A percentile compares a stretch with the other conserved stretches of the same genome.
These are phyloP conservation scores for Trichoderma virens DNA, from an alignment of 495 filamentous ascomycete species.

Conservation along the genomic window DNA sequence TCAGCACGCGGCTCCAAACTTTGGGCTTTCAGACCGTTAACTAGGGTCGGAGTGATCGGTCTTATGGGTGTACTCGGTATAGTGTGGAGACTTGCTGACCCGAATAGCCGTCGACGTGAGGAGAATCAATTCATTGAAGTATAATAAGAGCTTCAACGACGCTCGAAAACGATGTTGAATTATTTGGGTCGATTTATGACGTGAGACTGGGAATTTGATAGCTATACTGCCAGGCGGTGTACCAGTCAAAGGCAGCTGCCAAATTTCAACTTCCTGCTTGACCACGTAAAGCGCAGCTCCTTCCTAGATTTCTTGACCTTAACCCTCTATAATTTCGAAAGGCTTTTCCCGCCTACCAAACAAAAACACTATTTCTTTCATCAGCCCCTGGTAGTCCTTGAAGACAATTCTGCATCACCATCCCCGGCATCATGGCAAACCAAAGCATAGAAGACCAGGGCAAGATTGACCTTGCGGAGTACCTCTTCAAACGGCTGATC, in stretches of 20 bases:
- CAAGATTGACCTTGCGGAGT: constrained; percentile 21
- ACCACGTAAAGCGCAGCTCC: not conserved
- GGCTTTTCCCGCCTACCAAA: not conserved
- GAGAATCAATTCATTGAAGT: not conserved
- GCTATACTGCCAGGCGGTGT: not conserved
- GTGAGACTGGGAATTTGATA: no score
- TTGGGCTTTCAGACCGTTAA: not conserved
- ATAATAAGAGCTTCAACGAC: not conserved
- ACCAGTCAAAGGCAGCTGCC: not conserved
- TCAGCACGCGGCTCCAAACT: not conserved
- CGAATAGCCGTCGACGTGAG: not conserved
- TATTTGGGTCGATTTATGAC: no score
- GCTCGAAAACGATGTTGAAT: no score
- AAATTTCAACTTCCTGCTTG: not conserved
- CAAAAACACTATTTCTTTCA: not conserved
- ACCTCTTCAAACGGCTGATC: constrained; percentile 56
- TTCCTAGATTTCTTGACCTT: not conserved
- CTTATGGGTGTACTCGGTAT: not conserved
- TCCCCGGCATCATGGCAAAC: not conserved
- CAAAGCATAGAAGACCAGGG: not conserved
- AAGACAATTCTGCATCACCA: no score
- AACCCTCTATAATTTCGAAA: not conserved
- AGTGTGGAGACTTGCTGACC: not conserved
- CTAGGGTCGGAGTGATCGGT: not conserved
- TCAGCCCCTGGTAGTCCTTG: no score